Percentiles rank a stretch among this genome's conserved stretches.
These are phyloP conservation scores for Chlamydomonas asymmetrica DNA, from an alignment of 139 green algal species.

Conservation along the genomic window DNA sequence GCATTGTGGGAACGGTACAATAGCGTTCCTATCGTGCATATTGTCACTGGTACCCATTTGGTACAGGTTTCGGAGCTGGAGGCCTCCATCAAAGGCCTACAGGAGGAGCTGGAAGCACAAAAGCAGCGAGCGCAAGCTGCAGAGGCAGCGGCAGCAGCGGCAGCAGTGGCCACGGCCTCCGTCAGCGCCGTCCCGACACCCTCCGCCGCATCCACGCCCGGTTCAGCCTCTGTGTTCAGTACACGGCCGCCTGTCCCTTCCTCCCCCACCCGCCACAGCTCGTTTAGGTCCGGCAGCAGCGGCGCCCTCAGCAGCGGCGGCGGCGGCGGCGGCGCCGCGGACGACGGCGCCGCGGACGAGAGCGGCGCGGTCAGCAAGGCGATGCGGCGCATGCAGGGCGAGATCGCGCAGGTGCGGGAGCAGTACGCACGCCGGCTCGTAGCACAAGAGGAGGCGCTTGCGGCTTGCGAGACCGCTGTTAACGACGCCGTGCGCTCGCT, in stretches of 20 bases:
- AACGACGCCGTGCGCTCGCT: slow-evolving; percentile 8
- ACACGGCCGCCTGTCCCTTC: neutral
- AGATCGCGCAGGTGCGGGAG: slow-evolving; percentile 19
- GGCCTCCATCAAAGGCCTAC: neutral
- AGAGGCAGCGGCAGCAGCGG: neutral
- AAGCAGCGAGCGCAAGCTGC: neutral
- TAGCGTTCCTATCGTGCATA: no score
- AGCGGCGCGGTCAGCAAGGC: neutral
- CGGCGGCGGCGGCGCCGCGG: neutral
- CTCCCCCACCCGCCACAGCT: neutral
- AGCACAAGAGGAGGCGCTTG: slow-evolving; percentile 14
- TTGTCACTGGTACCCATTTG: neutral
- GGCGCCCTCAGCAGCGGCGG: neutral
- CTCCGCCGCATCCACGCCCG: neutral
- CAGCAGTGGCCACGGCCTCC: neutral
- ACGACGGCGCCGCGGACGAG: slow-evolving; percentile 6
- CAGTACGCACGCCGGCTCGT: slow-evolving; percentile 22
- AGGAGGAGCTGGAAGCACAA: slow-evolving; percentile 3
- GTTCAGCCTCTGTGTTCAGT: no score
- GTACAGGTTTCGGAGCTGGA: slow-evolving; percentile 15
- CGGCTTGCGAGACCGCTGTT: slow-evolving; percentile 12
- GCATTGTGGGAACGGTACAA: no score
- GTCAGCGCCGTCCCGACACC: neutral
- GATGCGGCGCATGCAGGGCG: slow-evolving; percentile 11
- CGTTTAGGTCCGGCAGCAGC: neutral